Percentiles rank a stretch among this genome's conserved stretches.
Conservation (phyloP, 2,329 filamentous ascomycete genomes). For the Fusarium mexicanum region DNA sequence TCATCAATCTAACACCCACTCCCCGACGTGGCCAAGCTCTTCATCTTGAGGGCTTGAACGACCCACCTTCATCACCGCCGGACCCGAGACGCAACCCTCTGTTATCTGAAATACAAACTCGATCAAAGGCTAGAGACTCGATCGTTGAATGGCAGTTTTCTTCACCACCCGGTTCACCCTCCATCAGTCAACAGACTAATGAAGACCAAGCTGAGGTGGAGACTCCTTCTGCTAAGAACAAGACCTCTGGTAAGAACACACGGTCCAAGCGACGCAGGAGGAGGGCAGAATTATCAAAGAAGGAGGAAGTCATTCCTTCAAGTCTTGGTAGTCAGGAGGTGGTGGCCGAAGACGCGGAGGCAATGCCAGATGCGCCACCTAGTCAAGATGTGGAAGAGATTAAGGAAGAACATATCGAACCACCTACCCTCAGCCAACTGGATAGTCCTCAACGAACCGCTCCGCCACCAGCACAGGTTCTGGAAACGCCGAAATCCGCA, state of each 20-base stretch:
- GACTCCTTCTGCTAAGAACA: constrained; percentile 1
- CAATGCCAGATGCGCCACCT: constrained; percentile 1
- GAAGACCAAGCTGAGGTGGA: constrained; percentile 15
- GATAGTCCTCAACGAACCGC: constrained; percentile 28
- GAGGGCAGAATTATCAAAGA: constrained; percentile 21
- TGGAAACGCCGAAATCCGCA: constrained; percentile 55
- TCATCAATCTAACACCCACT: constrained; percentile 68
- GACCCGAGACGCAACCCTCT: constrained; percentile 63
- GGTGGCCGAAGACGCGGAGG: not conserved
- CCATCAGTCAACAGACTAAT: constrained; percentile 43
- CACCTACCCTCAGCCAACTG: not conserved
- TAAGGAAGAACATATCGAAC: not conserved
- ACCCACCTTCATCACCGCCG: constrained; percentile 68
- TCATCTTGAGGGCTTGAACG: constrained; percentile 60
- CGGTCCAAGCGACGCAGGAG: constrained; percentile 29
- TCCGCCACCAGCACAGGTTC: constrained; percentile 29
- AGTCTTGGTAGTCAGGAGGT: constrained; percentile 41
- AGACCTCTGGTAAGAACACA: not conserved
- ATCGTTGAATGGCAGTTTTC: constrained; percentile 64
- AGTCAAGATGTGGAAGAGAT: constrained; percentile 5
- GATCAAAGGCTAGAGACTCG: constrained; percentile 50
- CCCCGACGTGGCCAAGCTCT: constrained; percentile 64
- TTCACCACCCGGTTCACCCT: constrained; percentile 65
- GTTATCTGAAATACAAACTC: constrained; percentile 61
- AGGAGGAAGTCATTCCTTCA: constrained; percentile 44